Base-by-base conservation (phyloP, 2,329 filamentous ascomycete genomes). In the Leptographium galeiforme region DNA sequence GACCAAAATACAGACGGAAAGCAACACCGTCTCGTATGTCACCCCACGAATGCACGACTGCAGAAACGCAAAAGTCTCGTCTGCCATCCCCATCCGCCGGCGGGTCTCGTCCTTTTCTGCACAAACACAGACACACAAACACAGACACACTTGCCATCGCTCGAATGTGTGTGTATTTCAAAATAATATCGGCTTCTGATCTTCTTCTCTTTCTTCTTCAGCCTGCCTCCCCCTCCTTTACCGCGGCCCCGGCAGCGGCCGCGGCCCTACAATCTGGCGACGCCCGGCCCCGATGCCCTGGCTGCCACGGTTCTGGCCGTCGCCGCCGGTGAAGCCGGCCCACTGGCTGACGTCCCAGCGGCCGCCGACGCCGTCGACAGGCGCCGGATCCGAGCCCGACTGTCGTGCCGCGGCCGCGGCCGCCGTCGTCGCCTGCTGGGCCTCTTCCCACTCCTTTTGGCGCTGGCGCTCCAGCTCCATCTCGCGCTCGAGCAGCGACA, bases 401-500 rank as follows among this genome's bases (percentile, higher is more conserved):
- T 10, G 38, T 6, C 72, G 71, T 0, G 77, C 74, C 53, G 75
- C 74, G 32, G 78, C 76, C 7, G 73, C 71, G 0, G 78, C 74
- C 53, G 75, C 75, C 25, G 79, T 77, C 18, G 80, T 78, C 58
- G 78, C 79, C 62, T 80, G 73, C 67, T 91, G 87, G 1, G 80
- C 72, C 57, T 86, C 80, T 65, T 93, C 87, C 87, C 87, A 90
- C 64, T 90, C 86, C 53, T 75, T 76, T 68, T 90, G 86, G 14
- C 85, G 74, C 69, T 88, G 79, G 10, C 86, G 75, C 67, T 90
- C 86, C 64, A 84, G 73, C 65, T 90, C 85, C 84, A 89, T 89
- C 67, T 90, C 86, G 33, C 84, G 79, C 68, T 89, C 86, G 1
- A 89, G 75, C 11, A 89, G 73, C 0, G 82, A 85, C 69, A 84